Evolutionary conservation across 2,329 filamentous ascomycete species (phyloP), one percentile per base, ranked within the genome.

Genomic region (Calonectria naviculata): DNA sequence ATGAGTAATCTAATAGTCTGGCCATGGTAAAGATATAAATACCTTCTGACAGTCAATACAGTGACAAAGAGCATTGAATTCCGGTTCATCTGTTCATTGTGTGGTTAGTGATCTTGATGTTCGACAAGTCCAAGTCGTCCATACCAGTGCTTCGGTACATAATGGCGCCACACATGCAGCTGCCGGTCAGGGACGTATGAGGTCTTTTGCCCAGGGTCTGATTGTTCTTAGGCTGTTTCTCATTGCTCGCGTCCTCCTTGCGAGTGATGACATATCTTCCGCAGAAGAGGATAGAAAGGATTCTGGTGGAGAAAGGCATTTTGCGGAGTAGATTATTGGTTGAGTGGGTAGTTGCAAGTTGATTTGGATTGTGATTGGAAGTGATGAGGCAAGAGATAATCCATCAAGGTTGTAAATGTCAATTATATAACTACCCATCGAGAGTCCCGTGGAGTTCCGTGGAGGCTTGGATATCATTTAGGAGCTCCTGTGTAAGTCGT

Each of bases 41-140:
- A 85, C 87, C 84, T 90, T 90, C 72, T 89, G 87, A 77, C 88
- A 90, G 71, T 89, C 87, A 15, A 77, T 75, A 77, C 87, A 89
- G 75, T 89, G 87, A 79, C 88, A 90, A 41, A 90, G 80, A 9
- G 87, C 87, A 24, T 83, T 85, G 3, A 79, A 66, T 17, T 79
- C 81, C 5, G 84, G 78, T 42, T 87, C 83, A 17, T 81, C 86
- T 88, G 63, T 13, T 52, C 36, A 64, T n/a, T 17, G 42, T 21
- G 4, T 13, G 26, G 56, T 73, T 15, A 73, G n/a, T 17, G 5
- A n/a, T 68, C n/a, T 36, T 31, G 10, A 12, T 60, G n/a, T 31
- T 4, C 19, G 31, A 31, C 5, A 24, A 34, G 19, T 44, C 15
- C 28, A 3, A 17, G 56, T 24, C n/a, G 26, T 10, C 62, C 81